Evolutionary conservation across 768 basidiomycete species (phyloP).

Genomic region (Leccinellum luteum): DNA sequence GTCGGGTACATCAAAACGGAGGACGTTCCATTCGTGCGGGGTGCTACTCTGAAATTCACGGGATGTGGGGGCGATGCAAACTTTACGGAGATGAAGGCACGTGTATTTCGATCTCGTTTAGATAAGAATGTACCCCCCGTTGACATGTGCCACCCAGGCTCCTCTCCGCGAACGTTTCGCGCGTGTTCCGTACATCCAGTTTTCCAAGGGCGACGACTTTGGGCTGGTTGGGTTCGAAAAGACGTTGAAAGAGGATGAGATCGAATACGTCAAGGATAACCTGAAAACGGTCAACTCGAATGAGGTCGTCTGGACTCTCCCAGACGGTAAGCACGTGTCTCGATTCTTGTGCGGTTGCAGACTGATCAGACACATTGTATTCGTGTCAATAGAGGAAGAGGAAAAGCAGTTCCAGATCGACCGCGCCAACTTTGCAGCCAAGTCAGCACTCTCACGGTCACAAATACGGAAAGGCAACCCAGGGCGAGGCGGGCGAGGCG

Average conservation of each 20-base stretch:
- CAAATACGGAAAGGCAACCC: conserved; percentile 36
- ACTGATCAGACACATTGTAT: not conserved
- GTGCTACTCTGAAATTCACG: conserved; percentile 47
- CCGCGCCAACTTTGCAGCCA: conserved; percentile 68
- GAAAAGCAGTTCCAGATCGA: conserved; percentile 74
- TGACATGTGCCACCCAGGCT: conserved; percentile 28
- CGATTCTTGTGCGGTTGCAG: not conserved
- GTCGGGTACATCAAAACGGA: conserved; percentile 41
- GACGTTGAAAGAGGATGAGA: conserved; percentile 67
- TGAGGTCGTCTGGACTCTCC: conserved; percentile 61
- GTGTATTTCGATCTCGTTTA: not conserved
- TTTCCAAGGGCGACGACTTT: conserved; percentile 41
- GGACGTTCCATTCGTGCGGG: conserved; percentile 42
- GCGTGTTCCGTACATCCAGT: conserved; percentile 48
- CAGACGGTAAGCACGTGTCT: conserved; percentile 47
- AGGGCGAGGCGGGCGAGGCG: conserved; percentile 46
- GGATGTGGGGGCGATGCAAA: conserved; percentile 56
- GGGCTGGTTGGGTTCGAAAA: conserved; percentile 61
- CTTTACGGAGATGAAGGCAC: conserved; percentile 60
- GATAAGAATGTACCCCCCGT: not conserved
- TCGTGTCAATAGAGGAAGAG: conserved; percentile 52
- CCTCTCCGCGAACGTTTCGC: conserved; percentile 48
- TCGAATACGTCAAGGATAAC: conserved; percentile 63
- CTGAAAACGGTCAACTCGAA: conserved; percentile 64
- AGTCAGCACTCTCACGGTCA: conserved; percentile 41